A percentile compares a stretch with the other conserved stretches of the same genome.
Conservation (phyloP, 2,329 filamentous ascomycete genomes). For the Blumeria hordei region DNA sequence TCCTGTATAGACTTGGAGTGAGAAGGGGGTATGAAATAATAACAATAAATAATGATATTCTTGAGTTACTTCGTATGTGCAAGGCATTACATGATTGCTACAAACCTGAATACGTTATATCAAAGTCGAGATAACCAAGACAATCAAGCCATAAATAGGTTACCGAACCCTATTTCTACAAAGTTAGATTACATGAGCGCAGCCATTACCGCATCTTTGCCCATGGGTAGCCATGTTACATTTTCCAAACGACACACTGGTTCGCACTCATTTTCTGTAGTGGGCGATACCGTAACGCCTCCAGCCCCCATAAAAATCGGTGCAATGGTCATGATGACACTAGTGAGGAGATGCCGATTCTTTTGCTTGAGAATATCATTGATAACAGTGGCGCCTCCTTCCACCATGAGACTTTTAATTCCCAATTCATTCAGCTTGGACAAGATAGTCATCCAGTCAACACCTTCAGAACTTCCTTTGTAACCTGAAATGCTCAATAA, state of each 20-base stretch:
- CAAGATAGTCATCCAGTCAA: conserved; percentile 7
- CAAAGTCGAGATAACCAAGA: no score
- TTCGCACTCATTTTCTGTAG: neutral
- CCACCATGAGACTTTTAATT: conserved; percentile 65
- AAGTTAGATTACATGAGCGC: neutral
- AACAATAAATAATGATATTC: no score
- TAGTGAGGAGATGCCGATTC: conserved; percentile 40
- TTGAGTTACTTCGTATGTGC: no score
- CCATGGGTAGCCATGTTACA: conserved; percentile 8
- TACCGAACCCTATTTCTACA: no score
- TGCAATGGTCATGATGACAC: conserved; percentile 70
- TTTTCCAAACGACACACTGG: conserved; percentile 4
- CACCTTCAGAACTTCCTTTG: neutral
- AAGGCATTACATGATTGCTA: no score
- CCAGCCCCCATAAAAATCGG: conserved; percentile 74
- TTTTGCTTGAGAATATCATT: conserved; percentile 48
- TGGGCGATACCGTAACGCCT: conserved; percentile 55
- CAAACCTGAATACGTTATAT: no score
- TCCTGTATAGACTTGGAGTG: no score
- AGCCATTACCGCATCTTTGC: conserved; percentile 10
- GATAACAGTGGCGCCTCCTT: conserved; percentile 65
- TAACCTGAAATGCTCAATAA: conserved; percentile 2
- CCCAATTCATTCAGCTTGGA: conserved; percentile 4
- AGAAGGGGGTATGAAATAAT: no score
- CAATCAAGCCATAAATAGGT: no score